A percentile compares a stretch with the other conserved stretches of the same genome.
These are phyloP conservation scores for Psilocybe cubensis DNA, from an alignment of 768 basidiomycete genomes.

Conservation along the genomic window DNA sequence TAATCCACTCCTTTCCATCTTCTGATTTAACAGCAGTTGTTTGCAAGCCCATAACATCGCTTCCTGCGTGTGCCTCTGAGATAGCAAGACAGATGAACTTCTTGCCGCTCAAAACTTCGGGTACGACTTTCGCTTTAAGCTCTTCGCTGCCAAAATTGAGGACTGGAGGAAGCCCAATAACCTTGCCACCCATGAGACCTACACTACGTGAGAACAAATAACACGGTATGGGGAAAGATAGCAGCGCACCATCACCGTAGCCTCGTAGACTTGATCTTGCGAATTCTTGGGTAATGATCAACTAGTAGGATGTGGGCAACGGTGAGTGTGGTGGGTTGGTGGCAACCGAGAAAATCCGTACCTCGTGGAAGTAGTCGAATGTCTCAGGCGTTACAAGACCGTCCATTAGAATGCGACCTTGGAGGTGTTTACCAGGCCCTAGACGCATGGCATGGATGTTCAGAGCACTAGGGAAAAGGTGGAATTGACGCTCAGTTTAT, in stretches of 20 bases:
- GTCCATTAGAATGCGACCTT: constrained; percentile 79
- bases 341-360: constrained; percentile 21
- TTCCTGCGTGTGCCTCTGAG: constrained; percentile 87
- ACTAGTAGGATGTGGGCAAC: constrained; percentile 37
- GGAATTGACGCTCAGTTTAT: neutral
- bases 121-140: constrained; percentile 58
- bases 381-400: constrained; percentile 85
- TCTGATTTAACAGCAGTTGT: constrained; percentile 79
- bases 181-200: constrained; percentile 74
- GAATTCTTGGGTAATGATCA: constrained; percentile 87
- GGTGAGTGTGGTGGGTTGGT: neutral
- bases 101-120: constrained; percentile 73
- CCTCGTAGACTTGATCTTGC: constrained; percentile 71
- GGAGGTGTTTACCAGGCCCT: constrained; percentile 92
- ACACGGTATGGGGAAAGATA: neutral
- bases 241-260: constrained; percentile 72
- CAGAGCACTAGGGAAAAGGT: constrained; percentile 44
- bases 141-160: constrained; percentile 83
- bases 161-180: constrained; percentile 89
- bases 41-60: constrained; percentile 80
- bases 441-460: constrained; percentile 91
- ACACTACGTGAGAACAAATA: constrained; percentile 22
- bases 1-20: constrained; percentile 84
- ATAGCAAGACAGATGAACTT: constrained; percentile 90
- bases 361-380: constrained; percentile 91